These are phyloP conservation scores for Bolboschoenoplectus hybrid DNA, from an alignment of 202 grass and related monocot species.

Conservation along the genomic window DNA sequence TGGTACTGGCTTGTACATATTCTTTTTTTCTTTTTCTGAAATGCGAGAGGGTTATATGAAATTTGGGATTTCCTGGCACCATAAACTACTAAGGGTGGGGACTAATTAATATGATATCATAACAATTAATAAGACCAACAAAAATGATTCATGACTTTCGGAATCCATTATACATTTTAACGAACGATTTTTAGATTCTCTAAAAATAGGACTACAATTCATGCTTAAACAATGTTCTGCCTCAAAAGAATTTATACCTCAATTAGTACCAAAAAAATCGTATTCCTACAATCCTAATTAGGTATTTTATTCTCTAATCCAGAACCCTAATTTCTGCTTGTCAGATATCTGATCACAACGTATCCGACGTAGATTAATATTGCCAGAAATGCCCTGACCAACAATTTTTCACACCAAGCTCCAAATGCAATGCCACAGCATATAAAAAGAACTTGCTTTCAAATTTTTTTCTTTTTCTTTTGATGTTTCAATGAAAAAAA, in stretches of 20 bases:
- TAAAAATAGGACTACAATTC: background rate
- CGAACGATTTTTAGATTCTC: background rate
- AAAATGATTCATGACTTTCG: conserved; percentile 6
- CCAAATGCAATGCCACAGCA: background rate
- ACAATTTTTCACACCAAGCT: conserved; percentile 16
- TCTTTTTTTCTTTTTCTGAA: background rate
- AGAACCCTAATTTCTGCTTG: background rate
- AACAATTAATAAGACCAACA: background rate
- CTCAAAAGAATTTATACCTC: background rate
- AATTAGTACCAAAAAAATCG: background rate
- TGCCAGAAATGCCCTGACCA: background rate
- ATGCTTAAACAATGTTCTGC: background rate
- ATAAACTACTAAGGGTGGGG: background rate
- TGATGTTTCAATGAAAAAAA: background rate
- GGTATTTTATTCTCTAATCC: background rate
- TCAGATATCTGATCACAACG: background rate
- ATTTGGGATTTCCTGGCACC: background rate
- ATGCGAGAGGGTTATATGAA: background rate
- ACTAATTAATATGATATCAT: background rate
- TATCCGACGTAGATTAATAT: background rate
- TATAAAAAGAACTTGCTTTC: background rate
- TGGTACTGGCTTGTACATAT: background rate
- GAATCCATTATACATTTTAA: background rate
- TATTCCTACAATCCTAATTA: background rate
- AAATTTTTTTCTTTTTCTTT: background rate